These are phyloP conservation scores for Eucalyptus tenuipes DNA, from an alignment of 345 rosid genomes.

Conservation along the genomic window DNA sequence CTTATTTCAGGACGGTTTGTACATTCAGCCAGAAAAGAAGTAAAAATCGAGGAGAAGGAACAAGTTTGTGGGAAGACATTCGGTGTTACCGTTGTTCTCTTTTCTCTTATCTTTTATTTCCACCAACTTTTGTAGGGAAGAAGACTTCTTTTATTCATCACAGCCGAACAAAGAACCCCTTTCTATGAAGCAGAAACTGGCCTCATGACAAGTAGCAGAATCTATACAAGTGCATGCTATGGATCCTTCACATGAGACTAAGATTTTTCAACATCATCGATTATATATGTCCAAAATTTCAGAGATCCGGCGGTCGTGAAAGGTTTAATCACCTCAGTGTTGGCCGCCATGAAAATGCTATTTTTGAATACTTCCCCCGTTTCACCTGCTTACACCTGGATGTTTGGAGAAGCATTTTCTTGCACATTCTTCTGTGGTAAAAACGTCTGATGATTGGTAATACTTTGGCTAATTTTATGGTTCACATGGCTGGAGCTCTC, in stretches of 20 bases:
- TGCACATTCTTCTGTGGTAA: constrained; percentile 27
- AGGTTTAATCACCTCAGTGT: neutral
- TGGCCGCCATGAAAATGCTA: neutral
- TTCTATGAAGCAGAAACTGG: neutral
- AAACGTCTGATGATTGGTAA: constrained; percentile 11
- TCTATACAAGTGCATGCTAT: neutral
- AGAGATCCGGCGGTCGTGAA: neutral
- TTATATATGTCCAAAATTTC: neutral
- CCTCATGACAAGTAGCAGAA: neutral
- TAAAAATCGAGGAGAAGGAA: neutral
- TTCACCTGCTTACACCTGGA: constrained; percentile 1
- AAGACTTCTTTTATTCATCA: neutral
- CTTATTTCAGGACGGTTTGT: neutral
- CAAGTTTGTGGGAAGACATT: neutral
- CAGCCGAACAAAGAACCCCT: neutral
- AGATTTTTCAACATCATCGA: neutral
- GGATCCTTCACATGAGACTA: neutral
- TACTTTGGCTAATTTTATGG: constrained; percentile 17
- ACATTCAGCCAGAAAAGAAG: neutral
- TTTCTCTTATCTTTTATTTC: neutral
- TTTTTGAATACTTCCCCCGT: neutral
- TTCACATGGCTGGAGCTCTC: constrained; percentile 14
- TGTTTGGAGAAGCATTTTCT: constrained; percentile 71
- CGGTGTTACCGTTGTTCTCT: neutral
- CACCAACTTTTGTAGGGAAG: neutral